A percentile compares a stretch with the other conserved stretches of the same genome.
phyloP scores from a whole-genome alignment of 2,329 filamentous ascomycete species.

The Fusarium annulatum region DNA sequence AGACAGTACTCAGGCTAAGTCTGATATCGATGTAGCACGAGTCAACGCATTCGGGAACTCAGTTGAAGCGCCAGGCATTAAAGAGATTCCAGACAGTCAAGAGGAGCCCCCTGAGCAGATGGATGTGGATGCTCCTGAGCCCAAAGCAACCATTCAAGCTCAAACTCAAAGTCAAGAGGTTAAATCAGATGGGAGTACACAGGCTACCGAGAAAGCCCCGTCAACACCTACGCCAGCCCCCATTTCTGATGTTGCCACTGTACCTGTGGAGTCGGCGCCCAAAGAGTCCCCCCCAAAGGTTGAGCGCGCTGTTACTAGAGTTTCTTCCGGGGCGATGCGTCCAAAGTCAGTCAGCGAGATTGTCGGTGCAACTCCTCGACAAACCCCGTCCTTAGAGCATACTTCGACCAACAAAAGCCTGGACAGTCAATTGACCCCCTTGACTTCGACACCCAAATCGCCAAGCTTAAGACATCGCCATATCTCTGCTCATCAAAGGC shows the following conservation, averaged over 20 bases:
- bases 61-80: constrained; percentile 3
- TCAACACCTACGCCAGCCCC: constrained; percentile 12
- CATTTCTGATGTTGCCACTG: not conserved
- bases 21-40: not conserved
- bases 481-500: constrained; percentile 58
- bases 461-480: constrained; percentile 49
- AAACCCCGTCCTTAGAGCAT: constrained; percentile 50
- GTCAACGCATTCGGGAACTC: not conserved
- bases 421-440: constrained; percentile 53
- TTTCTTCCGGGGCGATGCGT: constrained; percentile 75
- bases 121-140: constrained; percentile 50
- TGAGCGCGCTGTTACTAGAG: constrained; percentile 73
- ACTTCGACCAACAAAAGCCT: constrained; percentile 43
- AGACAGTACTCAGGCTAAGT: not conserved
- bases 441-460: constrained; percentile 59
- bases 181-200: constrained; percentile 17
- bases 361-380: constrained; percentile 66
- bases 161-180: constrained; percentile 18
- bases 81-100: constrained; percentile 52
- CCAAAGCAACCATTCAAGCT: constrained; percentile 26
- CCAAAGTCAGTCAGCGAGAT: constrained; percentile 81
- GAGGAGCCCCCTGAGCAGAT: constrained; percentile 49
- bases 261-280: constrained; percentile 5
- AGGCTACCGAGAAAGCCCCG: constrained; percentile 10
- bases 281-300: constrained; percentile 41